A percentile compares a stretch with the other conserved stretches of the same genome.
Evolutionary conservation across 179 eudicot species (phyloP).

Genomic region (Carnegiea gigantea): DNA sequence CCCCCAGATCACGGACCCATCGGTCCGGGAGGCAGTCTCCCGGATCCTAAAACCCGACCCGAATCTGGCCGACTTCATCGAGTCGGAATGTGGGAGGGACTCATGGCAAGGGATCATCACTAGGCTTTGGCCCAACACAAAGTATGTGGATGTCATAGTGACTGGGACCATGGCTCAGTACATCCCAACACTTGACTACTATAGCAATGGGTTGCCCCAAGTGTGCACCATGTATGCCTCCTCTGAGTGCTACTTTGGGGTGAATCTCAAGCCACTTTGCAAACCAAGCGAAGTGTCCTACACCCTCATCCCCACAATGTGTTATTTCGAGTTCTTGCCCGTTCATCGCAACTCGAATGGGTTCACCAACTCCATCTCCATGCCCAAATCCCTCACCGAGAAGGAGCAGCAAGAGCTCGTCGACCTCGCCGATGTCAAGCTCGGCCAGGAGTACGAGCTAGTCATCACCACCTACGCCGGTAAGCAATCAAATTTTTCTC

Average conservation of each 20-base stretch:
- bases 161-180: constrained; percentile 83
- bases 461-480: constrained; percentile 58
- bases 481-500: constrained; percentile 5
- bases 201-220: constrained; percentile 61
- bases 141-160: constrained; percentile 63
- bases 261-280: constrained; percentile 47
- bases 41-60: constrained; percentile 37
- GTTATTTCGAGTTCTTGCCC: constrained; percentile 54
- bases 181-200: constrained; percentile 64
- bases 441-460: constrained; percentile 51
- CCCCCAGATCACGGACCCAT: constrained; percentile 21
- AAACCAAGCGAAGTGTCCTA: constrained; percentile 47
- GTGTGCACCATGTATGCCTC: constrained; percentile 75
- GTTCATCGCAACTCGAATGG: constrained; percentile 23
- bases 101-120: constrained; percentile 68
- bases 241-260: constrained; percentile 58
- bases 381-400: constrained; percentile 14
- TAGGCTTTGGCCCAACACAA: constrained; percentile 71
- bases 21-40: constrained; percentile 15
- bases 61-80: constrained; percentile 47
- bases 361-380: constrained; percentile 5
- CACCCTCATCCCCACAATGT: constrained; percentile 48
- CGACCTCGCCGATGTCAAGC: constrained; percentile 45
- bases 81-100: constrained; percentile 43
- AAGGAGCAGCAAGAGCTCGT: constrained; percentile 29